Percentiles rank a stretch among this genome's conserved stretches.
Evolutionary conservation across 2,329 filamentous ascomycete species (phyloP).

Genomic region (Aaosphaeria arxii): DNA sequence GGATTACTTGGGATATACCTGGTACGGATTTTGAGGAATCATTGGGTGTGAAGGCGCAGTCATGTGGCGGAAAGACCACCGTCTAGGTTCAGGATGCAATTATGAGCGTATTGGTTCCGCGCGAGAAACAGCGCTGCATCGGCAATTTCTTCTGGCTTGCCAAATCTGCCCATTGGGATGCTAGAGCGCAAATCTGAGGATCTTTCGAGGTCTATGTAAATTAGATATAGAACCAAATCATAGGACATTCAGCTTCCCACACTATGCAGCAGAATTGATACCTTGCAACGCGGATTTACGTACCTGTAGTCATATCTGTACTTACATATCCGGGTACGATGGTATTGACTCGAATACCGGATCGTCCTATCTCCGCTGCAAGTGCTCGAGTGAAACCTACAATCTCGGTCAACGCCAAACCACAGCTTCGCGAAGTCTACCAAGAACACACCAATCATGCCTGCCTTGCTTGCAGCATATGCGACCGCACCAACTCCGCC

Average conservation of each 20-base stretch:
- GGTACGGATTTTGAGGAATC: not conserved
- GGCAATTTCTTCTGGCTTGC: slow-evolving; percentile 69
- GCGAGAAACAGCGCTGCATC: slow-evolving; percentile 77
- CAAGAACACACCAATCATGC: slow-evolving; percentile 59
- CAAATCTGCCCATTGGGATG: slow-evolving; percentile 68
- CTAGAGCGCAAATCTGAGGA: slow-evolving; percentile 34
- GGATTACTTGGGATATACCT: not conserved
- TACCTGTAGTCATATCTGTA: slow-evolving; percentile 75
- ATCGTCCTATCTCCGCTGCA: slow-evolving; percentile 59
- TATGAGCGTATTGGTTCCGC: slow-evolving; percentile 78
- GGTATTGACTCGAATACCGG: slow-evolving; percentile 71
- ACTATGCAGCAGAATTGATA: not conserved
- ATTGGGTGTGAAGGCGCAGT: not conserved
- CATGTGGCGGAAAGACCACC: slow-evolving; percentile 70
- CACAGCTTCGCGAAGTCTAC: not conserved
- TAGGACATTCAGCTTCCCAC: not conserved
- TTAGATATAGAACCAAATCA: slow-evolving; percentile 8
- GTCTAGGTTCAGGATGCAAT: slow-evolving; percentile 81
- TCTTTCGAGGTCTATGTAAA: slow-evolving; percentile 40
- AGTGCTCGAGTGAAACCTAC: slow-evolving; percentile 64
- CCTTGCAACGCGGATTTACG: not conserved
- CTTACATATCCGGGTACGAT: slow-evolving; percentile 81
- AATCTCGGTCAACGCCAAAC: slow-evolving; percentile 26
- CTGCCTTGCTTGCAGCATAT: slow-evolving; percentile 79
- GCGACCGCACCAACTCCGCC: slow-evolving; percentile 68